Conservation (phyloP, 805 yeast species). For the Ogataea paraovalis region DNA sequence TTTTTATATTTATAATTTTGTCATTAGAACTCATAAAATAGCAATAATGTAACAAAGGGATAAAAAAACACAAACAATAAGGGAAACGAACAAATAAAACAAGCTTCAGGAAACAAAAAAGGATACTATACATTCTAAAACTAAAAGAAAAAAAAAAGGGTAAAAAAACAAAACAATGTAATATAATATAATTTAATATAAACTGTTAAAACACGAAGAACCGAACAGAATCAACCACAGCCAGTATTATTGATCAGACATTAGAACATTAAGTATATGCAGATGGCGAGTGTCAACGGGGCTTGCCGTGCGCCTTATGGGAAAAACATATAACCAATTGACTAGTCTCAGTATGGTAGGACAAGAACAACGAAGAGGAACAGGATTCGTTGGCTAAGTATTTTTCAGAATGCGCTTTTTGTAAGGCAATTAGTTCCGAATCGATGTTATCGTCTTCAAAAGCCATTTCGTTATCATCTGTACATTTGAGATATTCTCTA, state of each 20-base stretch:
- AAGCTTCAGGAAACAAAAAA: background rate
- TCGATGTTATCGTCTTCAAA: conserved; percentile 22
- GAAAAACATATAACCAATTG: conserved; percentile 27
- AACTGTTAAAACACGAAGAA: background rate
- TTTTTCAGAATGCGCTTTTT: conserved; percentile 15
- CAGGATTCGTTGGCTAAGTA: conserved; percentile 13
- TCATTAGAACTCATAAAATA: background rate
- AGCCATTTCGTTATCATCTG: conserved; percentile 16
- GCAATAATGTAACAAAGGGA: background rate
- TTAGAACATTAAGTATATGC: background rate
- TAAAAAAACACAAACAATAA: background rate
- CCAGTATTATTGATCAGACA: background rate
- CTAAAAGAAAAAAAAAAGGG: background rate
- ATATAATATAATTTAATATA: background rate
- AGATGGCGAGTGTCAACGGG: background rate
- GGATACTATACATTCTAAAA: conserved; percentile 1
- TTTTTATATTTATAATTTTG: background rate
- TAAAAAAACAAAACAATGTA: background rate
- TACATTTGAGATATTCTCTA: conserved; percentile 17
- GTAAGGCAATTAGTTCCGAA: conserved; percentile 21
- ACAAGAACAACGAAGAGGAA: conserved; percentile 24
- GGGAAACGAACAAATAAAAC: background rate
- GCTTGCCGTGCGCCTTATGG: conserved; percentile 24
- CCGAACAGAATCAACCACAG: background rate
- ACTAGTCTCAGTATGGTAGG: conserved; percentile 25